These are phyloP conservation scores for Aspergillus transmontanensis DNA, from an alignment of 2,329 filamentous ascomycete species.

Conservation along the genomic window DNA sequence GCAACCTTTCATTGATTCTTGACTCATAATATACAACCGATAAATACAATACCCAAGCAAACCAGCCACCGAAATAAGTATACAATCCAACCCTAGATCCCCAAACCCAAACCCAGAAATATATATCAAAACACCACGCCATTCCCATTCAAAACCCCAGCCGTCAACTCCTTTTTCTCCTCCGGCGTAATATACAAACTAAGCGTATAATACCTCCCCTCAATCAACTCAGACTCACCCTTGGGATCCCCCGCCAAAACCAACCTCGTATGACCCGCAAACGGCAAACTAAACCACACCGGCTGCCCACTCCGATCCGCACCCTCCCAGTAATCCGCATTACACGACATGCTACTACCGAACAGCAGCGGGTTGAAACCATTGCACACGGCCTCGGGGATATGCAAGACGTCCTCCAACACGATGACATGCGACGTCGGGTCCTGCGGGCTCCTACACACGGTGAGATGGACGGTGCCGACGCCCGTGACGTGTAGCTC, in stretches of 20 bases:
- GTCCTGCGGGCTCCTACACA: constrained; percentile 24
- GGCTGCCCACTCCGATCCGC: constrained; percentile 16
- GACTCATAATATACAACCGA: neutral
- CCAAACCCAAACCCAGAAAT: neutral
- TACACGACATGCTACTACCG: constrained; percentile 28
- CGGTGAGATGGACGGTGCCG: constrained; percentile 34
- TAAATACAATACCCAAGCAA: neutral
- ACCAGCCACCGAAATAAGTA: neutral
- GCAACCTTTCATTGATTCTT: neutral
- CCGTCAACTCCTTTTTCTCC: constrained; percentile 13
- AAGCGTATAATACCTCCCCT: constrained; percentile 25
- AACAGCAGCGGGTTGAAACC: constrained; percentile 29
- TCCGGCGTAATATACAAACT: constrained; percentile 27
- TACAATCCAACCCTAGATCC: neutral
- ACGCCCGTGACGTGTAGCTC: constrained; percentile 33
- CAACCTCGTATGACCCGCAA: constrained; percentile 22
- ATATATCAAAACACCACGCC: neutral
- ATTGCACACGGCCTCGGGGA: constrained; percentile 39
- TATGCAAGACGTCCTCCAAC: constrained; percentile 38
- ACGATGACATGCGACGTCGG: constrained; percentile 26
- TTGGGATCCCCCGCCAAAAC: constrained; percentile 15
- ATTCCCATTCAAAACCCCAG: neutral
- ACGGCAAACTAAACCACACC: constrained; percentile 23
- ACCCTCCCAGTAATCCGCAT: constrained; percentile 24
- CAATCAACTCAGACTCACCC: constrained; percentile 26